Percentiles rank a stretch among this genome's conserved stretches.
phyloP scores from a whole-genome alignment of 164 flowering plant species.

The Tetrastigma voinierianum region DNA sequence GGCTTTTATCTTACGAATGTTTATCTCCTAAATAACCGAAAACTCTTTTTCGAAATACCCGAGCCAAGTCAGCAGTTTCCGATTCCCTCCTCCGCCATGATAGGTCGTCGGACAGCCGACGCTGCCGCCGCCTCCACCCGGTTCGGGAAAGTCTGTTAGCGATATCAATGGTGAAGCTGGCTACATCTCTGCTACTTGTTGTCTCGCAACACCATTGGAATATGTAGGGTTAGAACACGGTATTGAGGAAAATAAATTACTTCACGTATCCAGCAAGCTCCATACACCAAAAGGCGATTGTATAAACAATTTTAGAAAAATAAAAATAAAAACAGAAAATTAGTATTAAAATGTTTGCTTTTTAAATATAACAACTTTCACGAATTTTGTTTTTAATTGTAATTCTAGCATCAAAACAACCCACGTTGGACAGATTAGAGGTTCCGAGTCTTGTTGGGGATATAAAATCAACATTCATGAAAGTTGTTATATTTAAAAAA shows the following conservation, averaged over 20 bases:
- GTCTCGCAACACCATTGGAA: constrained; percentile 52
- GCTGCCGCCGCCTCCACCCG: constrained; percentile 20
- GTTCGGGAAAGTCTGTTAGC: constrained; percentile 56
- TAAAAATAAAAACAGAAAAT: constrained; percentile 3
- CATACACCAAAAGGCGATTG: constrained; percentile 24
- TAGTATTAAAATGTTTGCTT: too few species aligned
- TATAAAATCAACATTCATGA: too few species aligned
- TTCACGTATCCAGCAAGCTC: constrained; percentile 70
- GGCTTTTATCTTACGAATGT: constrained; percentile 10
- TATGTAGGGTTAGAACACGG: constrained; percentile 64
- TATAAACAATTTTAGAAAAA: not conserved
- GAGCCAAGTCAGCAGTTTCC: constrained; percentile 64
- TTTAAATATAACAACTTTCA: too few species aligned
- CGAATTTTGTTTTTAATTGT: too few species aligned
- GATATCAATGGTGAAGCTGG: constrained; percentile 60
- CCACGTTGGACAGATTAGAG: too few species aligned
- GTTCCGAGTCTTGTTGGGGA: too few species aligned
- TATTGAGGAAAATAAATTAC: constrained; percentile 74
- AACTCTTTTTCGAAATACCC: constrained; percentile 56
- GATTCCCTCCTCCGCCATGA: constrained; percentile 37
- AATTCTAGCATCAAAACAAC: too few species aligned
- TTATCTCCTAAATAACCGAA: constrained; percentile 50
- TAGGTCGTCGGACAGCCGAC: constrained; percentile 23
- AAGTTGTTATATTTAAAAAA: too few species aligned
- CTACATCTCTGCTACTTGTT: constrained; percentile 56